Base-by-base conservation (phyloP, 1,139 yeast species). In the Geotrichum candidum region DNA sequence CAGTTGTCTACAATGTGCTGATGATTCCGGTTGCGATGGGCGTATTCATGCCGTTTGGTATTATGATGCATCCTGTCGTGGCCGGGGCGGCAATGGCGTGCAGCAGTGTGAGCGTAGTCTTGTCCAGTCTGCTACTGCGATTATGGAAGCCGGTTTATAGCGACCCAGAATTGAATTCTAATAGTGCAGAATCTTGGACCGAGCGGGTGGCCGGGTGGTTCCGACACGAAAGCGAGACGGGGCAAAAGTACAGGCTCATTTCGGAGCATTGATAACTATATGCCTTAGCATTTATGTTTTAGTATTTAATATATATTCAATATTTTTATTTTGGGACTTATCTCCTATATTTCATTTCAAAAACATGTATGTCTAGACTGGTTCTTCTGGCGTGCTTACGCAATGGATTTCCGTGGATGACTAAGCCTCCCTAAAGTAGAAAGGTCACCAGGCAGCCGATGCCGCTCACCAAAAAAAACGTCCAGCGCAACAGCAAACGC, bases 1-100 rank as follows among this genome's bases (percentile, higher is more conserved):
- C 99, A 0, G 81, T 88, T 11, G 75, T 91, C 51, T 95, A 95
- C 75, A 95, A 95, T 69, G 64, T 89, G 54, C 74, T 89, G 51
- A 91, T 94, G 97, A 81, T 95, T 53, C 99, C 99, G 1, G 83
- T 94, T 71, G 97, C 99, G 0, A 92, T 94, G 97, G 98, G 98
- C 1, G 78, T 87, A 22, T 74, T 87, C 61, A 79, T 92, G 54
- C 97, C 96, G 1, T 85, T 88, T 73, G 90, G 90, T 35, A 74
- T 90, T 52, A 84, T 86, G 74, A 88, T 94, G 62, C 96, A 97
- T 18, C 87, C 95, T 69, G 84, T 90, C 69, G 96, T 96, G 23
- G 96, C 96, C 22, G 77, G 80, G 51, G 87, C 86, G 0, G 88
- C 97, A 0, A 95, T 95, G 99, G 96, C 97, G 0, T 77, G 89